A percentile compares a stretch with the other conserved stretches of the same genome.
Conservation (phyloP, 495 filamentous ascomycete genomes). For the Opeltia flavorubescens region DNA sequence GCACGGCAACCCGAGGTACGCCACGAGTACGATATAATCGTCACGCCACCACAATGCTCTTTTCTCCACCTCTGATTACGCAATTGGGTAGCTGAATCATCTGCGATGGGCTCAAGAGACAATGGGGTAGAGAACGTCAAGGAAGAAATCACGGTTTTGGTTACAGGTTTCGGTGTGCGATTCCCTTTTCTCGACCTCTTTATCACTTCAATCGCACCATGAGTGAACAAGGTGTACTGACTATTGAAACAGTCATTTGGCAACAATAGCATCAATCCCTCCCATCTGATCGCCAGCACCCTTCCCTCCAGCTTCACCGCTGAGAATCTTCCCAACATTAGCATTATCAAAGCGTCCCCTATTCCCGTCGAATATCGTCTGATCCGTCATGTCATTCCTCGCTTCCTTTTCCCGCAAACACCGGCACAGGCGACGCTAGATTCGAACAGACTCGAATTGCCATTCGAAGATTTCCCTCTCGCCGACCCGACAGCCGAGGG, state of each 20-base stretch:
- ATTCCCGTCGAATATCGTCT: constrained; percentile 54
- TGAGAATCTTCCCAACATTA: constrained; percentile 35
- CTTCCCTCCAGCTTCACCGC: constrained; percentile 25
- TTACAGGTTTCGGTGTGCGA: constrained; percentile 63
- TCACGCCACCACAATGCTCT: too few species aligned
- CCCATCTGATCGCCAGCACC: constrained; percentile 48
- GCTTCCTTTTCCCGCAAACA: constrained; percentile 26
- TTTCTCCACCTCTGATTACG: too few species aligned
- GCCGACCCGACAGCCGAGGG: constrained; percentile 23
- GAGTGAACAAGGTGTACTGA: constrained; percentile 4
- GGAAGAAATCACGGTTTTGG: constrained; percentile 48
- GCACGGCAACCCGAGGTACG: too few species aligned
- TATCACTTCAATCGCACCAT: constrained; percentile 6
- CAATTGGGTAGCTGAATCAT: too few species aligned
- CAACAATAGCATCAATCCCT: constrained; percentile 52
- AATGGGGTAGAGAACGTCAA: neutral
- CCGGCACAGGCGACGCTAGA: constrained; percentile 3
- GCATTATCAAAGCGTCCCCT: constrained; percentile 47
- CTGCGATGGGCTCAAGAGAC: constrained; percentile 11
- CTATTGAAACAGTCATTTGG: constrained; percentile 46
- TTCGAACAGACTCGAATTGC: neutral
- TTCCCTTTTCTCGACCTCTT: constrained; percentile 10
- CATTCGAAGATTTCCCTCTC: constrained; percentile 1
- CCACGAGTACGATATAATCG: too few species aligned
- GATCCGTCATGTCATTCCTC: constrained; percentile 48